phyloP scores from a whole-genome alignment of 352 stramenopile genomes.

The Globisporangium viniferum region DNA sequence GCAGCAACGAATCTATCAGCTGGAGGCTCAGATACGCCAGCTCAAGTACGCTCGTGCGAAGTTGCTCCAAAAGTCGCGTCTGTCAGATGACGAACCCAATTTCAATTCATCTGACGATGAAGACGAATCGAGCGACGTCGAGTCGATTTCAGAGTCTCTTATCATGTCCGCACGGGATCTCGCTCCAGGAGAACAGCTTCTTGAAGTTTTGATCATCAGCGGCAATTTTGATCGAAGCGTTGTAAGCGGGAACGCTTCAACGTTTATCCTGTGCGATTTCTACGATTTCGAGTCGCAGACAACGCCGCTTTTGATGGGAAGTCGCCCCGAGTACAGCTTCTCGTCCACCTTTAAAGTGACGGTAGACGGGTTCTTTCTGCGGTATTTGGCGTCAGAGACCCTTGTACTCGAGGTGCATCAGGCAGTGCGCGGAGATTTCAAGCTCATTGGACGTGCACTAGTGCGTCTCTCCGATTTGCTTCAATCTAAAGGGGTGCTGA shows the following conservation, averaged over 20 bases:
- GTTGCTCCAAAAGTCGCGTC: slow-evolving; percentile 27
- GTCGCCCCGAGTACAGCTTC: slow-evolving; percentile 87
- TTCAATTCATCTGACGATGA: slow-evolving; percentile 39
- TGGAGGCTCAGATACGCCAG: slow-evolving; percentile 88
- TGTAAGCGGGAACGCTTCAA: slow-evolving; percentile 73
- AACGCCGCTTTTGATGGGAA: slow-evolving; percentile 83
- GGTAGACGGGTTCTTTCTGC: slow-evolving; percentile 91
- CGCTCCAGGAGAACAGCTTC: slow-evolving; percentile 83
- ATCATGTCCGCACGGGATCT: slow-evolving; percentile 60
- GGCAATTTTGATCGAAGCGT: slow-evolving; percentile 67
- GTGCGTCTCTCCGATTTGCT: slow-evolving; percentile 76
- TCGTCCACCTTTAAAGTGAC: slow-evolving; percentile 90
- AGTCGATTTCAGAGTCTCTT: slow-evolving; percentile 67
- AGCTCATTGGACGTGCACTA: slow-evolving; percentile 67
- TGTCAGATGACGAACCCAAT: slow-evolving; percentile 22
- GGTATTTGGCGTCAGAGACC: slow-evolving; percentile 86
- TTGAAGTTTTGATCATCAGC: slow-evolving; percentile 87
- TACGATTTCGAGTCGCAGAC: slow-evolving; percentile 94
- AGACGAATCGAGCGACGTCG: slow-evolving; percentile 38
- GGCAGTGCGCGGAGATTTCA: slow-evolving; percentile 84
- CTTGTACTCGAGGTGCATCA: slow-evolving; percentile 89
- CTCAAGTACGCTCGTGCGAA: slow-evolving; percentile 77
- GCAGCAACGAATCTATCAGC: slow-evolving; percentile 70
- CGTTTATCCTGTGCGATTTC: slow-evolving; percentile 92
- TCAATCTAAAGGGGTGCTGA: slow-evolving; percentile 71